Evolutionary conservation across 805 yeast genomes (phyloP).

Genomic region (Ogataea henricii): DNA sequence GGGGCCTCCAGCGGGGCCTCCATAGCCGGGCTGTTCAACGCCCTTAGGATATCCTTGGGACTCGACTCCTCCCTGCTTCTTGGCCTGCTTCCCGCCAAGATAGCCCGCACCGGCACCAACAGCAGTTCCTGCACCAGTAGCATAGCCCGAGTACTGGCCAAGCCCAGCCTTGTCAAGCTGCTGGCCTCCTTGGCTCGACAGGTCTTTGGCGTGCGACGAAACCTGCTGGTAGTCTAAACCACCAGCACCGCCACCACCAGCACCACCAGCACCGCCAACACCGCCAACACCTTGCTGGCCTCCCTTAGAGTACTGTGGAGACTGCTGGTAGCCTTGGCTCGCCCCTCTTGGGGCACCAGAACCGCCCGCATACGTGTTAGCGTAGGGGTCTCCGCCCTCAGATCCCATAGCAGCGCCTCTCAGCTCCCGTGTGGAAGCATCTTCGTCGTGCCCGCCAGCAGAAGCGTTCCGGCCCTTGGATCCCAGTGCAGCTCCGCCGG

Average conservation of each 20-base stretch:
- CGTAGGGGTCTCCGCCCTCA: background rate
- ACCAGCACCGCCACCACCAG: background rate
- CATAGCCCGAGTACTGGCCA: conserved; percentile 16
- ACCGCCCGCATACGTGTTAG: background rate
- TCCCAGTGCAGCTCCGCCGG: conserved; percentile 4
- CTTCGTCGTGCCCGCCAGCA: conserved; percentile 4
- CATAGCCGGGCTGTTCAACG: no score
- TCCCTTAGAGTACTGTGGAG: background rate
- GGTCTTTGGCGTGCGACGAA: conserved; percentile 11
- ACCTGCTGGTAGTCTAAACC: conserved; percentile 11
- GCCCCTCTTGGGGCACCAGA: background rate
- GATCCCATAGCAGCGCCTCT: conserved; percentile 10
- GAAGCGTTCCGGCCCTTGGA: conserved; percentile 2
- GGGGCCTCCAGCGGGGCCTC: no score
- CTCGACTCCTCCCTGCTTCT: background rate
- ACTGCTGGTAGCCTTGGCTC: background rate
- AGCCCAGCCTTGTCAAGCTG: conserved; percentile 14
- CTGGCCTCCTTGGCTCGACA: conserved; percentile 12
- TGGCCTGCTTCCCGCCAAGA: conserved; percentile 10
- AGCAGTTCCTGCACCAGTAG: conserved; percentile 15
- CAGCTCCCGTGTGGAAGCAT: conserved; percentile 12
- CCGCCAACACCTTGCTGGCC: background rate
- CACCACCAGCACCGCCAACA: background rate
- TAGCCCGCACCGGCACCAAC: conserved; percentile 23
- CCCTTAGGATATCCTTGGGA: no score